Conservation (phyloP, 129 eudicot genomes). For the Scalesia atractyloides region DNA sequence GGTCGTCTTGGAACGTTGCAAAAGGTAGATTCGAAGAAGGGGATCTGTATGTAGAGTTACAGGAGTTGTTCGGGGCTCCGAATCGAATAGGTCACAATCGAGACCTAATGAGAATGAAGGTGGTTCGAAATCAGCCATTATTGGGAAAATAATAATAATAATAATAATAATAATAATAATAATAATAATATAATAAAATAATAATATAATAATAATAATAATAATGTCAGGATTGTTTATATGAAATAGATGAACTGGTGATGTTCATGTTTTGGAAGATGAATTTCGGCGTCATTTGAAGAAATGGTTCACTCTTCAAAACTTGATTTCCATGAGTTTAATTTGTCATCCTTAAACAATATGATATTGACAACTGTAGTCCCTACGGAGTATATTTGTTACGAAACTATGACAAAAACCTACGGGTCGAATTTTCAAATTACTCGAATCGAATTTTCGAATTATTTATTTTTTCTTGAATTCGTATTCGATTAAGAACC, state of each 20-base stretch:
- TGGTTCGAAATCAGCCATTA: constrained; percentile 29
- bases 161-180: too few species aligned
- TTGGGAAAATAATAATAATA: background rate
- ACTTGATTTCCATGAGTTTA: too few species aligned
- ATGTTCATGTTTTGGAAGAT: background rate
- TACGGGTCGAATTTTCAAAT: too few species aligned
- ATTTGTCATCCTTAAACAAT: too few species aligned
- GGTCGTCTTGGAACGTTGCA: constrained; percentile 26
- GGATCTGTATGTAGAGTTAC: background rate
- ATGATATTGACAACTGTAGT: too few species aligned
- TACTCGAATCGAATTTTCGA: too few species aligned
- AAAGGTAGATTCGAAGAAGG: background rate
- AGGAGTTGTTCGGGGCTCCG: constrained; percentile 17
- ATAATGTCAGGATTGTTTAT: background rate
- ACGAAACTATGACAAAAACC: too few species aligned
- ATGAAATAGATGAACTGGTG: background rate
- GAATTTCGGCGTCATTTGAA: background rate
- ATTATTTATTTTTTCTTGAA: too few species aligned
- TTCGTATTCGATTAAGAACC: too few species aligned
- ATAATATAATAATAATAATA: too few species aligned
- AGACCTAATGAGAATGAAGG: constrained; percentile 38
- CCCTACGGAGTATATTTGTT: too few species aligned
- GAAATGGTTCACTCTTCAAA: background rate
- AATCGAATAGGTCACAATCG: constrained; percentile 22
- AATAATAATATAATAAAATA: too few species aligned